Evolutionary conservation across 1,284 basidiomycete genomes (phyloP), one percentile per base, ranked within the genome.

Genomic region (Porodaedalea pini): DNA sequence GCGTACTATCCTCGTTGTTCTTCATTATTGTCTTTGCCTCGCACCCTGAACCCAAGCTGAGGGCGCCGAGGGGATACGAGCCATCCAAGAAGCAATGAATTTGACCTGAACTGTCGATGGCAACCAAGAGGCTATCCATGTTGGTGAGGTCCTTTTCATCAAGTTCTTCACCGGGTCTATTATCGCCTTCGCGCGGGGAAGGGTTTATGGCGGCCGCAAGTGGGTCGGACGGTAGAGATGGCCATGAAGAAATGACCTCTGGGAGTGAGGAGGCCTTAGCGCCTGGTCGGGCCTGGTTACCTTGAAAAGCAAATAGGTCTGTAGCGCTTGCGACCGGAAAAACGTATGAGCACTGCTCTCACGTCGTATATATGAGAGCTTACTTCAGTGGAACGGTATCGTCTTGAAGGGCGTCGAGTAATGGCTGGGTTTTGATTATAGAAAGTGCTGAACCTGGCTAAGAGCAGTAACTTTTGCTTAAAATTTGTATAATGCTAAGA

Each of bases 371-470:
- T 29, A 54, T 31, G 19, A 32, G 54, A 13, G 66, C 73, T 54
- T 70, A 90, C 88, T 83, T 84, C 62, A 82, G 68, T 61, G 80
- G 78, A 62, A 83, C 79, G 8, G 75, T 73, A 25, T 85, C 81
- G 63, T 88, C 86, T 62, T 80, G 80, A 43, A 88, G 70, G 50
- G 76, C 75, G 65, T 92, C 88, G 10, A 92, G 76, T 8, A 89
- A 74, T 15, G 90, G 89, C 13, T 90, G 74, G 23, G 75, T 75
- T 67, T 78, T 81, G 19, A 92, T 73, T 43, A 88, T 75, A 21
- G 88, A 85, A 64, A 85, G 81, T 13, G 87, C 83, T 40, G 87
- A 85, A 49, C 89, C 90, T 67, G 90, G 82, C 90, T 92, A 44
- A 43, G 51, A 27, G 36, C 32, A 47, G 51, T 21, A 51, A 64